phyloP scores from a whole-genome alignment of 257 asterid species.

The Echium plantagineum region DNA sequence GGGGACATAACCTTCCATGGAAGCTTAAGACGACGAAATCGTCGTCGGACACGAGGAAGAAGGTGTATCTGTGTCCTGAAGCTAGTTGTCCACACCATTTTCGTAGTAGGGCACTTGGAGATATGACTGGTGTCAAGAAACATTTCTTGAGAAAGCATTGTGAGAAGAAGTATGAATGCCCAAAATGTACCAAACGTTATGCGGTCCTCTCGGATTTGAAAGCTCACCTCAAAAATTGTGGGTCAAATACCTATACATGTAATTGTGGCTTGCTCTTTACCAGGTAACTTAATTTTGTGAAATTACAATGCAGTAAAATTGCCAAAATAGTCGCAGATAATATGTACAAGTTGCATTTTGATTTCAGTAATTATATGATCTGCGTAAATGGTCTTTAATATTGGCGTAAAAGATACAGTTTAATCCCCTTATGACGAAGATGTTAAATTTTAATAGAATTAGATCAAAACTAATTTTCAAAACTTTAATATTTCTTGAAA shows the following conservation, averaged over 20 bases:
- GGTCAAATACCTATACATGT: neutral
- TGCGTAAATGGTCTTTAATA: no score
- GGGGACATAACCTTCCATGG: slow-evolving; percentile 15
- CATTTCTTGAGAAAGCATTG: slow-evolving; percentile 13
- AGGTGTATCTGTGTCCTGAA: slow-evolving; percentile 11
- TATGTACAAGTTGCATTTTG: no score
- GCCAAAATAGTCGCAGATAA: no score
- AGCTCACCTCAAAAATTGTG: slow-evolving; percentile 12
- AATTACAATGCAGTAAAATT: no score
- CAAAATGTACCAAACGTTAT: slow-evolving; percentile 5
- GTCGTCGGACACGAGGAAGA: slow-evolving; percentile 4
- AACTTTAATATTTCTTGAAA: no score
- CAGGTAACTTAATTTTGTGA: no score
- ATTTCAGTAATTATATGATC: no score
- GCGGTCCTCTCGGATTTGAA: slow-evolving; percentile 14
- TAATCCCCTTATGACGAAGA: no score
- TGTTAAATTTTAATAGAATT: no score
- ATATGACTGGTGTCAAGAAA: slow-evolving; percentile 10
- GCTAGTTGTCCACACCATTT: slow-evolving; percentile 5
- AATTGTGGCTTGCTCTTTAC: neutral
- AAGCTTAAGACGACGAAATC: slow-evolving; percentile 7
- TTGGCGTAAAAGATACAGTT: no score
- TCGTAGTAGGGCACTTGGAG: slow-evolving; percentile 11
- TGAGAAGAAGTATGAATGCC: slow-evolving; percentile 9
- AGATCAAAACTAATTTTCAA: no score